Conservation (phyloP, 2,329 filamentous ascomycete species). For the Colletotrichum sidae region DNA sequence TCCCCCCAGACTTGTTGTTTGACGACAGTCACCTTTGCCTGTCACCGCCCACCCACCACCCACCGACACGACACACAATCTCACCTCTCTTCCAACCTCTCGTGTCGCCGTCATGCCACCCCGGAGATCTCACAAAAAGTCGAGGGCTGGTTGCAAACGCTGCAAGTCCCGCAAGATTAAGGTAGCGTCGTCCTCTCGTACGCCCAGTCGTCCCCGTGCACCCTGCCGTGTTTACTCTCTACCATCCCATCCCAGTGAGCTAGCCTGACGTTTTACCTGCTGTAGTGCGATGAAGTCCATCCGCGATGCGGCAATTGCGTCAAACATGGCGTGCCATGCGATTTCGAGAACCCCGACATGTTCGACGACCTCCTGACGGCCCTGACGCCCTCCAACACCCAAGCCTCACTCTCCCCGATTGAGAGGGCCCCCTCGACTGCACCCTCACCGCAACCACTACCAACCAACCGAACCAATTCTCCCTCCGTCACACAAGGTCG, state of each 20-base stretch:
- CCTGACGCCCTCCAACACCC: constrained; percentile 35
- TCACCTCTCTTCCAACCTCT: background rate
- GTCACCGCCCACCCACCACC: background rate
- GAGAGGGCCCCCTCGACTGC: constrained; percentile 40
- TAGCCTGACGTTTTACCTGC: background rate
- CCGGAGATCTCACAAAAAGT: constrained; percentile 77
- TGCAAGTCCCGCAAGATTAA: constrained; percentile 79
- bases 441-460: constrained; percentile 39
- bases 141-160: constrained; percentile 72
- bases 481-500: constrained; percentile 41
- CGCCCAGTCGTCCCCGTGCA: background rate
- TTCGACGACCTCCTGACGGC: constrained; percentile 56
- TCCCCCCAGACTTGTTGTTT: background rate
- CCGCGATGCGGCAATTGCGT: constrained; percentile 74
- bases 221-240: background rate
- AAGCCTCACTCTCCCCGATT: constrained; percentile 40
- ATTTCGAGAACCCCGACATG: constrained; percentile 68
- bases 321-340: constrained; percentile 75
- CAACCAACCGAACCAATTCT: constrained; percentile 36
- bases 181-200: constrained; percentile 51
- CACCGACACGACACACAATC: background rate
- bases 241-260: background rate
- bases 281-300: constrained; percentile 73
- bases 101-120: constrained; percentile 64
- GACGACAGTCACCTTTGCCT: background rate